A percentile compares a stretch with the other conserved stretches of the same genome.
phyloP scores from a whole-genome alignment of 2,329 filamentous ascomycete genomes.

The Monosporascus sp. region DNA sequence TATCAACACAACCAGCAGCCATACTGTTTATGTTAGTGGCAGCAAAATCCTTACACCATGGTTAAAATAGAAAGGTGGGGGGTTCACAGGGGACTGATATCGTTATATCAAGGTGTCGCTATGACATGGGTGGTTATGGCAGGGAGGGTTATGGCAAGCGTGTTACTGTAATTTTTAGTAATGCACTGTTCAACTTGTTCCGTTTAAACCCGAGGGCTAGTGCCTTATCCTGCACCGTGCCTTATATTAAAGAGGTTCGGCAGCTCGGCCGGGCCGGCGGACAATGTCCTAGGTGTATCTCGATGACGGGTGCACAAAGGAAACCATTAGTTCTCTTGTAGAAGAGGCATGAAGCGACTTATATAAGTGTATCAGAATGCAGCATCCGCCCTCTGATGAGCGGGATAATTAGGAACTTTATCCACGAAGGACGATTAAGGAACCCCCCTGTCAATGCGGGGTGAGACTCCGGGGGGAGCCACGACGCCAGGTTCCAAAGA shows the following conservation, averaged over 20 bases:
- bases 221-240: neutral
- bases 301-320: neutral
- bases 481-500: no score
- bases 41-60: no score
- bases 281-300: neutral
- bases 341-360: no score
- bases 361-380: no score
- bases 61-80: no score
- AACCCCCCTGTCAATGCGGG: neutral
- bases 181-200: neutral
- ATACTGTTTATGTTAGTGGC: no score
- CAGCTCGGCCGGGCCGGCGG: neutral
- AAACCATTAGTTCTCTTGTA: neutral
- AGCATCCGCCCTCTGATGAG: neutral
- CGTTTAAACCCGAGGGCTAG: neutral
- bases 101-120: no score
- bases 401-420: neutral
- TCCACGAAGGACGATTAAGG: neutral
- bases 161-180: neutral
- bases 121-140: no score
- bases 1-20: no score
- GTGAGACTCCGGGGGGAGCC: neutral
- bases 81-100: no score
- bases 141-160: no score
- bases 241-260: neutral